These are phyloP conservation scores for Nitzschia inconspicua DNA, from an alignment of 108 stramenopile genomes.

Conservation along the genomic window DNA sequence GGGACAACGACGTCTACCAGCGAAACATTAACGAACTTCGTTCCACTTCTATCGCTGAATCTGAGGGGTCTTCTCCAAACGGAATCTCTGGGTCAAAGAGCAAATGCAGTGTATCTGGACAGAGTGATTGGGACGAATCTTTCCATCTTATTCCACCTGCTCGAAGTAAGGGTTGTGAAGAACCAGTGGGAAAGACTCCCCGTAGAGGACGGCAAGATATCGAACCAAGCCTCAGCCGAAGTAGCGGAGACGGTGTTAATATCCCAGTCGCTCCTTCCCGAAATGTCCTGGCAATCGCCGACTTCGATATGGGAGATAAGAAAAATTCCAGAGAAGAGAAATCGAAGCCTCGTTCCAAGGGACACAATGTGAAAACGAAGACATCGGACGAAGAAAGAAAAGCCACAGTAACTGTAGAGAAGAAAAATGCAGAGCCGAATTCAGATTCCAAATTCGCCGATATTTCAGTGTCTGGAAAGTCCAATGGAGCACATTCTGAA, in stretches of 20 bases:
- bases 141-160: too few relatives aligned
- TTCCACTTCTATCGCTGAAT: too few relatives aligned
- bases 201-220: background rate
- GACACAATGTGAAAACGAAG: background rate
- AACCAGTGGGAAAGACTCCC: conserved; percentile 9
- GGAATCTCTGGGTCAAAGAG: too few relatives aligned
- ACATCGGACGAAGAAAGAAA: background rate
- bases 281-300: too few relatives aligned
- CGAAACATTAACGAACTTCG: too few relatives aligned
- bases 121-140: too few relatives aligned
- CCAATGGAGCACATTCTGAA: background rate
- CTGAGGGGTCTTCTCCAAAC: too few relatives aligned
- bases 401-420: background rate
- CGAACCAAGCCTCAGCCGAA: background rate
- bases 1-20: too few relatives aligned
- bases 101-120: too few relatives aligned
- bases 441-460: too few relatives aligned
- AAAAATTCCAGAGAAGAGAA: background rate
- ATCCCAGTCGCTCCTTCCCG: background rate
- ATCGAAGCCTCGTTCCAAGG: background rate
- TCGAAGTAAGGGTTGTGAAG: too few relatives aligned
- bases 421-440: background rate
- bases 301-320: too few relatives aligned
- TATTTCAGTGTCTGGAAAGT: background rate
- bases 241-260: background rate